Conservation (phyloP, 495 filamentous ascomycete species). For the Xeromyces bisporus region DNA sequence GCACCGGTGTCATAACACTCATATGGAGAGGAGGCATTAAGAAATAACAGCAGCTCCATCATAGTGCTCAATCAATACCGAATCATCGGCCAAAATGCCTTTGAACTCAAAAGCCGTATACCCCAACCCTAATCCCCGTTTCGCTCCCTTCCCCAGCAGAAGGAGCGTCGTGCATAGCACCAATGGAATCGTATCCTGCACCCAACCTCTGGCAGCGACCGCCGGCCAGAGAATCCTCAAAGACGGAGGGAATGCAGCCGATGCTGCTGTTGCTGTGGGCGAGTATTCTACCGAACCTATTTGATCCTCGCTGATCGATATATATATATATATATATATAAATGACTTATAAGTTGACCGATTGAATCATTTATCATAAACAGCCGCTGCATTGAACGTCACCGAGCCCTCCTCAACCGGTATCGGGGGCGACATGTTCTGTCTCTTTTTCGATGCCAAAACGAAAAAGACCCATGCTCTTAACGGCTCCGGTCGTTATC, state of each 20-base stretch:
- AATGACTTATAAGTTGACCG: no score
- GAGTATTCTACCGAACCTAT: conserved; percentile 12
- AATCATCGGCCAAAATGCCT: conserved; percentile 26
- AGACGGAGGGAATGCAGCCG: conserved; percentile 85
- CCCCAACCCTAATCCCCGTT: conserved; percentile 40
- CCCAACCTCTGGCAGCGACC: conserved; percentile 78
- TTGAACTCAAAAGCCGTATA: conserved; percentile 45
- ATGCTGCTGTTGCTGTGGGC: conserved; percentile 82
- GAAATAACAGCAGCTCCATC: not conserved
- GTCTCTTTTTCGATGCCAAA: conserved; percentile 75
- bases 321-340: no score
- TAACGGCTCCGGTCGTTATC: conserved; percentile 81
- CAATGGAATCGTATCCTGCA: conserved; percentile 81
- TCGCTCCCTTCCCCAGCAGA: conserved; percentile 58
- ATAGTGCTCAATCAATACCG: not conserved
- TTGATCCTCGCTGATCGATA: no score
- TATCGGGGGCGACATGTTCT: conserved; percentile 98
- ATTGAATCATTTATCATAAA: no score
- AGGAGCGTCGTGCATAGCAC: conserved; percentile 86
- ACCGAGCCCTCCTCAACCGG: conserved; percentile 88
- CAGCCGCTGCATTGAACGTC: conserved; percentile 75
- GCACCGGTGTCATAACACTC: not conserved
- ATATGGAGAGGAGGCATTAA: no score
- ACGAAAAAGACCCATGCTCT: conserved; percentile 67
- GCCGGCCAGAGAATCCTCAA: conserved; percentile 72